phyloP scores from a whole-genome alignment of 2,329 filamentous ascomycete genomes.

The Fonsecaea pedrosoi region DNA sequence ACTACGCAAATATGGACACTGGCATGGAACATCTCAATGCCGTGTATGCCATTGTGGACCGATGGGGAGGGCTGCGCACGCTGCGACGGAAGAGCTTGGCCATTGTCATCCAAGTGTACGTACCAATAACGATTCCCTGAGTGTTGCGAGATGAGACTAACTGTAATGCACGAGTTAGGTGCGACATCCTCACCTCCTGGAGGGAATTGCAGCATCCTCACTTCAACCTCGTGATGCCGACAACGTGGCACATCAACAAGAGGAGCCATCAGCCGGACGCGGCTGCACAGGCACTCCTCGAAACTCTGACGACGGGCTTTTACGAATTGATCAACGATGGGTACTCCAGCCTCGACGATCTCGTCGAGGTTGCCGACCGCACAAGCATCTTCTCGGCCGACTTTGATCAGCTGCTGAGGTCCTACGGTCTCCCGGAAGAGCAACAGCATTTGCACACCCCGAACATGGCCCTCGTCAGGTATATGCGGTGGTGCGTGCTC shows the following conservation, averaged over 20 bases:
- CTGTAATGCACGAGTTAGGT: not conserved
- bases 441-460: constrained; percentile 11
- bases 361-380: constrained; percentile 6
- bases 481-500: constrained; percentile 16
- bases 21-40: constrained; percentile 28
- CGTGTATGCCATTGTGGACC: constrained; percentile 22
- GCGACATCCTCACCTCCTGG: constrained; percentile 15
- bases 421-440: constrained; percentile 12
- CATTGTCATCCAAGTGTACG: constrained; percentile 25
- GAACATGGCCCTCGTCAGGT: constrained; percentile 15
- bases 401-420: constrained; percentile 10
- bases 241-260: constrained; percentile 11
- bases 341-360: not conserved
- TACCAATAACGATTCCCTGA: not conserved
- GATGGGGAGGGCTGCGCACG: constrained; percentile 26
- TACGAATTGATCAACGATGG: constrained; percentile 6
- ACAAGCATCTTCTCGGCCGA: constrained; percentile 12
- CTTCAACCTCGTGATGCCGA: constrained; percentile 5
- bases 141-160: not conserved
- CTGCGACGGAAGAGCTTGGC: constrained; percentile 23
- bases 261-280: constrained; percentile 10
- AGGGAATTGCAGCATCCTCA: constrained; percentile 15
- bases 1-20: constrained; percentile 23
- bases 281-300: not conserved
- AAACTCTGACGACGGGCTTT: constrained; percentile 11